A percentile compares a stretch with the other conserved stretches of the same genome.
phyloP scores from a whole-genome alignment of 495 filamentous ascomycete genomes.

The Neurospora sp. region DNA sequence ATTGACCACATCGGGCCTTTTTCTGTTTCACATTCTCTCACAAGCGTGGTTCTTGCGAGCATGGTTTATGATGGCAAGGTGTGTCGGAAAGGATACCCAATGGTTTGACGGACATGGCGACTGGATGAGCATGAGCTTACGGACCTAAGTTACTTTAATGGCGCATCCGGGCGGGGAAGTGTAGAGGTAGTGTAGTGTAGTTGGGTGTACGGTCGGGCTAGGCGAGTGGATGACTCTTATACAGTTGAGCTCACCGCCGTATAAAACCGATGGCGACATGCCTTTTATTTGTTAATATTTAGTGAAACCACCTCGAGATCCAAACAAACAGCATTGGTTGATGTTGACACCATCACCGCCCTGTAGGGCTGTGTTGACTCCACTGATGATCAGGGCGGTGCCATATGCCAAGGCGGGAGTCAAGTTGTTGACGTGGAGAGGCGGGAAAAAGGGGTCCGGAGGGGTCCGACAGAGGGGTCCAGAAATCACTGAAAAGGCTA shows the following conservation, averaged over 20 bases:
- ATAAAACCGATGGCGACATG: not conserved
- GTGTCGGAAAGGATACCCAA: not conserved
- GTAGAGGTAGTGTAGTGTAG: not conserved
- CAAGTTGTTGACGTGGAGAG: not conserved
- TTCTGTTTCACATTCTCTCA: not conserved
- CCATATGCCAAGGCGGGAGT: not conserved
- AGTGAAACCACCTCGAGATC: not conserved
- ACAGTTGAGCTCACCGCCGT: not conserved
- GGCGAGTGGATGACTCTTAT: not conserved
- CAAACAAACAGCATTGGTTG: not conserved
- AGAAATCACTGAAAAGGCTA: not conserved
- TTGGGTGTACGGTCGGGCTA: not conserved
- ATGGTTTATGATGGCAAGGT: not conserved
- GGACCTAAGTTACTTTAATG: not conserved
- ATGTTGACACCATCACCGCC: not conserved
- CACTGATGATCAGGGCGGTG: not conserved
- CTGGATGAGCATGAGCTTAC: not conserved
- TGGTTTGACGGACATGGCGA: not conserved
- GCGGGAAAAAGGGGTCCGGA: not conserved
- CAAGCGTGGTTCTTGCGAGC: not conserved
- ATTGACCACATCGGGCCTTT: not conserved
- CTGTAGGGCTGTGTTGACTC: not conserved
- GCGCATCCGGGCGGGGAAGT: not conserved
- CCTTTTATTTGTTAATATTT: not conserved
- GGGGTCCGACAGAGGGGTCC: not conserved